A percentile compares a stretch with the other conserved stretches of the same genome.
These are phyloP conservation scores for Paecilomyces sp. DNA, from an alignment of 2,329 filamentous ascomycete species.

Conservation along the genomic window DNA sequence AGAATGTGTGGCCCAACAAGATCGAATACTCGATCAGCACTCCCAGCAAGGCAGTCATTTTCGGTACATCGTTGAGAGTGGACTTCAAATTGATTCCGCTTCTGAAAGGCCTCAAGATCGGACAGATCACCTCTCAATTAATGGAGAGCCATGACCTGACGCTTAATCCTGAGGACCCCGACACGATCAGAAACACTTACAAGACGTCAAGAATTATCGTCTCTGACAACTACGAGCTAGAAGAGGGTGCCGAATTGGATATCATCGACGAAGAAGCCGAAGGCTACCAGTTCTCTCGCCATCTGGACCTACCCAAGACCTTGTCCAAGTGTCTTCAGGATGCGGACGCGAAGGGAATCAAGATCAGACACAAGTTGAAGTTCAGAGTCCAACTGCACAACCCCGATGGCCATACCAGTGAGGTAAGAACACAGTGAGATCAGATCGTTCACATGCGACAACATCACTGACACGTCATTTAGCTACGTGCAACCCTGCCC, in stretches of 20 bases:
- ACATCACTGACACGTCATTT: constrained; percentile 9
- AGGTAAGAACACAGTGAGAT: constrained; percentile 47
- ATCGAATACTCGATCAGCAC: constrained; percentile 91
- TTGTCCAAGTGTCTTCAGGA: constrained; percentile 82
- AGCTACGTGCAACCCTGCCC: constrained; percentile 82
- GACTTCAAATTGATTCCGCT: constrained; percentile 84
- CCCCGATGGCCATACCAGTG: constrained; percentile 88
- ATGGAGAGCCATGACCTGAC: constrained; percentile 70
- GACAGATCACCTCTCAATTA: constrained; percentile 72
- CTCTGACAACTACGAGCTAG: constrained; percentile 62
- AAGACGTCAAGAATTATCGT: constrained; percentile 59
- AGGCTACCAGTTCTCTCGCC: constrained; percentile 53
- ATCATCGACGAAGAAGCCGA: constrained; percentile 53
- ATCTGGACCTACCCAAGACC: constrained; percentile 67
- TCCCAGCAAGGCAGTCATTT: constrained; percentile 88
- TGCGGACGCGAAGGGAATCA: constrained; percentile 81
- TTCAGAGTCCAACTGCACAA: constrained; percentile 87
- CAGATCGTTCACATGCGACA: neutral
- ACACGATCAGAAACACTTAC: constrained; percentile 40
- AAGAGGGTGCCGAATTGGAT: constrained; percentile 54
- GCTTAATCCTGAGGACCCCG: constrained; percentile 40
- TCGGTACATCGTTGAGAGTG: constrained; percentile 77
- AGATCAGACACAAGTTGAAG: constrained; percentile 86
- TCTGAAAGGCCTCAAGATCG: constrained; percentile 78
- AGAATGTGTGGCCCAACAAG: constrained; percentile 98